Evolutionary conservation across 2,329 filamentous ascomycete species (phyloP), one percentile per base, ranked within the genome.

Genomic region (Ophiostoma australiae): DNA sequence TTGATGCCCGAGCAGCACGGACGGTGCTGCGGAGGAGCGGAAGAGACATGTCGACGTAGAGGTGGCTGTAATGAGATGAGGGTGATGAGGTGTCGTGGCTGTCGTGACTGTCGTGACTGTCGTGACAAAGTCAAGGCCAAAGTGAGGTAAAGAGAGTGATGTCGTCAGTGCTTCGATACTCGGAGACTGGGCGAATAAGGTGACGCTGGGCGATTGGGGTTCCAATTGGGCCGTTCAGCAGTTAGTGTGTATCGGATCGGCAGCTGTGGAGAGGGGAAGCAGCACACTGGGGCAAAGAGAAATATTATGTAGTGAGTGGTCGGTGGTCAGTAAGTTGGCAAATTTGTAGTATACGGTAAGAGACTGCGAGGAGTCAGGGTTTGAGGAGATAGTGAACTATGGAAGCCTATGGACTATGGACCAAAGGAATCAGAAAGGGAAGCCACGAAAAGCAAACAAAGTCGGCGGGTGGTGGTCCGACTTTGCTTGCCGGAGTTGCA

Each of bases 21-120:
- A 83, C 81, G 73, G 83, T 82, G 80, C 83, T 79, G 79, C 83
- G 82, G 73, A 86, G 76, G 72, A 80, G 77, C 65, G 81, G 76
- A 74, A 84, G 76, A 76, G 83, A 84, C 85, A 87, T 87, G 78
- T 72, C 73, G 44, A 55, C 27, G 66, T 3, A 11, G 39, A 67
- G 39, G 10, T 15, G 23, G 11, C 70, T 71, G 35, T 27, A 10
- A 15, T 41, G 39, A 41, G 39, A 31, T 37, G 48, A 27, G 7
- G 55, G 37, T 61, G 55, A 5, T 37, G 35, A 23, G 11, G 6
- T 52, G 39, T 41, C 39, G 52, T 58, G 52, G 27, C n/a, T 10
- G 52, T 27, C n/a, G 63, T 23, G 5, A n/a, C 31, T 23, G 23
- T 35, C 58, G 37, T 31, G 23, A n/a, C 15, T 48, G n/a, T 33